Evolutionary conservation across 768 basidiomycete species (phyloP).

Genomic region (Melanogaster broomeanus): DNA sequence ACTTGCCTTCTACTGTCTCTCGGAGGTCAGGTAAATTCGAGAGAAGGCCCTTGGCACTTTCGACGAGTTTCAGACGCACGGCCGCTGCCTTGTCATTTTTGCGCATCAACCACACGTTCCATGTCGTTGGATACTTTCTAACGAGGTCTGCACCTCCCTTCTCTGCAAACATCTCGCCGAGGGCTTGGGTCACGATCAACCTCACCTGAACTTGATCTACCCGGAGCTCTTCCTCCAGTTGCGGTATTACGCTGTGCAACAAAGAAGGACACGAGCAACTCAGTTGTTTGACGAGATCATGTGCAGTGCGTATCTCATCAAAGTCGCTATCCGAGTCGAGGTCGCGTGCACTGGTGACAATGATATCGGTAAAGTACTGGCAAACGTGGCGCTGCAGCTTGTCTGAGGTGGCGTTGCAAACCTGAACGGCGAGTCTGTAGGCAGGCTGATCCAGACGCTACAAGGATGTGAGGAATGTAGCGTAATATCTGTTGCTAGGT

Average conservation of each 20-base stretch:
- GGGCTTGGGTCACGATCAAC: conserved; percentile 77
- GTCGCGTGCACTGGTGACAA: conserved; percentile 55
- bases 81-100: conserved; percentile 70
- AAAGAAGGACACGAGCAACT: conserved; percentile 78
- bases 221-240: conserved; percentile 87
- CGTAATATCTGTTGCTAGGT: background rate
- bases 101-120: conserved; percentile 81
- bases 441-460: conserved; percentile 74
- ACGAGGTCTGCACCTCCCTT: conserved; percentile 72
- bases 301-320: conserved; percentile 71
- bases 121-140: conserved; percentile 79
- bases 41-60: conserved; percentile 63
- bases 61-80: conserved; percentile 81
- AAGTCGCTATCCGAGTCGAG: conserved; percentile 61
- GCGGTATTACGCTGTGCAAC: conserved; percentile 88
- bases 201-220: conserved; percentile 74
- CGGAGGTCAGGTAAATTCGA: conserved; percentile 65
- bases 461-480: conserved; percentile 4
- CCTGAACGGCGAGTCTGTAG: conserved; percentile 79
- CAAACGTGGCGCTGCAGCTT: conserved; percentile 88
- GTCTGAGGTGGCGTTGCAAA: conserved; percentile 83
- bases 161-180: conserved; percentile 91
- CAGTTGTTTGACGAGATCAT: conserved; percentile 83
- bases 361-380: conserved; percentile 91
- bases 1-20: conserved; percentile 71